Evolutionary conservation across 2,329 filamentous ascomycete genomes (phyloP).

Genomic region (Alternaria tenuissima): DNA sequence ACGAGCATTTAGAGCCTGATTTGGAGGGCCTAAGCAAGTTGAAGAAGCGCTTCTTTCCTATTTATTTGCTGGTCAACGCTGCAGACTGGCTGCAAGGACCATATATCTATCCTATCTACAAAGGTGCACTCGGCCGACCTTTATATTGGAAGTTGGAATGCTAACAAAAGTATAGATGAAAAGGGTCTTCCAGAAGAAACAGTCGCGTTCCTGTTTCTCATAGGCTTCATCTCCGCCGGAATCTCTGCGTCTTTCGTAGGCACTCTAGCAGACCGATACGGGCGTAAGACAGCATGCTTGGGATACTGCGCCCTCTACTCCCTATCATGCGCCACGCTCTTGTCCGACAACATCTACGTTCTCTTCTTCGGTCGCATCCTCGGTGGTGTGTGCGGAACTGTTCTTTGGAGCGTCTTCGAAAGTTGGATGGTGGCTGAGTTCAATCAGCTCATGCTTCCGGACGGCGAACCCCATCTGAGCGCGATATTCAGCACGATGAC

Average conservation of each 20-base stretch:
- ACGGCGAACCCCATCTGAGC: constrained; percentile 57
- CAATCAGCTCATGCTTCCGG: constrained; percentile 56
- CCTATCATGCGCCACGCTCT: constrained; percentile 62
- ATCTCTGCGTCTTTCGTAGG: constrained; percentile 60
- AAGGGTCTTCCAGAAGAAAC: constrained; percentile 56
- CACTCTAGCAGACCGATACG: constrained; percentile 59
- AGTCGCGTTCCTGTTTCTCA: constrained; percentile 52
- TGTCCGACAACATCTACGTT: constrained; percentile 56
- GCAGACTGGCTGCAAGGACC: constrained; percentile 61
- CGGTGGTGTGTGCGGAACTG: constrained; percentile 64
- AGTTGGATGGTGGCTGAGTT: constrained; percentile 70
- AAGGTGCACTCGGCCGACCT: constrained; percentile 37
- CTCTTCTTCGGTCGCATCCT: constrained; percentile 63
- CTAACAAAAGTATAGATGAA: constrained; percentile 46
- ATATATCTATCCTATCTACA: constrained; percentile 63
- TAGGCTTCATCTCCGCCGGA: constrained; percentile 60
- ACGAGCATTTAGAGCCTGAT: constrained; percentile 35
- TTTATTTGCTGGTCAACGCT: constrained; percentile 55
- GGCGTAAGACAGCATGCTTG: constrained; percentile 62
- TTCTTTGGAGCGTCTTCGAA: constrained; percentile 68
- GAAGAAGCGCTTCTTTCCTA: constrained; percentile 55
- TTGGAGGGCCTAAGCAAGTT: constrained; percentile 46
- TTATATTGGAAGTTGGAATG: neutral
- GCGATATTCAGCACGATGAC: constrained; percentile 65
- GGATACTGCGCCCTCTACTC: constrained; percentile 64